Evolutionary conservation across 2,329 filamentous ascomycete species (phyloP).

Genomic region (Colletotrichum karsti): DNA sequence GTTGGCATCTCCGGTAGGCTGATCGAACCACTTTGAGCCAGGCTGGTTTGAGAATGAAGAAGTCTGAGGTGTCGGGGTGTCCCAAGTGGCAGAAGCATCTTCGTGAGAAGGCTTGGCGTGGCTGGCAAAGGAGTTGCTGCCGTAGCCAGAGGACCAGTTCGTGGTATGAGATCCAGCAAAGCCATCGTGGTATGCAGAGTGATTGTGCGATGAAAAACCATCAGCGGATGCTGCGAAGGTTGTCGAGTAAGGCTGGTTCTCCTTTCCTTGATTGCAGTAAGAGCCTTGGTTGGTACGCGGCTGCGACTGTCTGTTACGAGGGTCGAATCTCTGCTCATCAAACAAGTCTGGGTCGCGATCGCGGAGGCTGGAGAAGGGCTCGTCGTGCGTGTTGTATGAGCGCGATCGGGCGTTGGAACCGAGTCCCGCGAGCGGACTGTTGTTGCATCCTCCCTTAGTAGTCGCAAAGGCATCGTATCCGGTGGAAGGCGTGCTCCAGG

Average conservation of each 20-base stretch:
- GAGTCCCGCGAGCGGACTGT: neutral
- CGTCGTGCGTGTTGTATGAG: neutral
- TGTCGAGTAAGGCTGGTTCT: neutral
- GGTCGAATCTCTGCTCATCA: neutral
- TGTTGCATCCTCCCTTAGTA: neutral
- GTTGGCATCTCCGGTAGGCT: neutral
- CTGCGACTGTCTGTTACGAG: neutral
- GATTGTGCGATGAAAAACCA: neutral
- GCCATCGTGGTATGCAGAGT: neutral
- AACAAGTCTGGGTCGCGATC: neutral
- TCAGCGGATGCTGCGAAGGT: neutral
- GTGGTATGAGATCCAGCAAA: neutral
- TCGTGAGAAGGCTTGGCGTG: neutral
- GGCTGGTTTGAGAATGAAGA: too few species aligned
- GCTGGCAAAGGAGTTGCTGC: neutral
- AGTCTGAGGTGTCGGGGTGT: neutral
- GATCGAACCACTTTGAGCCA: neutral
- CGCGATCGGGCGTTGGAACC: neutral
- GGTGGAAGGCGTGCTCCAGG: constrained; percentile 1
- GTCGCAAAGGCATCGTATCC: neutral
- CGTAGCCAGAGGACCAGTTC: neutral
- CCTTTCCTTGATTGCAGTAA: constrained; percentile 1
- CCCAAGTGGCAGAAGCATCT: neutral
- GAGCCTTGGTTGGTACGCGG: neutral
- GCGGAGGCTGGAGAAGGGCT: neutral